Conservation (phyloP, 2,329 filamentous ascomycete species). For the Aspergillus ochraceus region DNA sequence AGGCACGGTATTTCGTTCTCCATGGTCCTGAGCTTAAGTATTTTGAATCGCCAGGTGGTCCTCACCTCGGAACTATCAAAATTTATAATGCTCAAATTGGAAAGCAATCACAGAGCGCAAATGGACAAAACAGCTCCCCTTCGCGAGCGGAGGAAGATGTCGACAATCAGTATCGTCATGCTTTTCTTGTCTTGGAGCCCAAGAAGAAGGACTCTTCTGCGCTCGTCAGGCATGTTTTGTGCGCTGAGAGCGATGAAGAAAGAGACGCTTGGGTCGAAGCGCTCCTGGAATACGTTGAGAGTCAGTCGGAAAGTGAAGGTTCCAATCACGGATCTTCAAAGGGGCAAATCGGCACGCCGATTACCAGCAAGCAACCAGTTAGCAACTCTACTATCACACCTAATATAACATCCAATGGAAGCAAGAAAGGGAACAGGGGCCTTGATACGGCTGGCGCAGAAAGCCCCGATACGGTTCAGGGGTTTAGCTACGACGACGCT, state of each 20-base stretch:
- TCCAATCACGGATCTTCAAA: slow-evolving; percentile 19
- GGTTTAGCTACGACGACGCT: slow-evolving; percentile 58
- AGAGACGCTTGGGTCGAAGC: slow-evolving; percentile 92
- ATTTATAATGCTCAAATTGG: slow-evolving; percentile 88
- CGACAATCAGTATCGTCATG: slow-evolving; percentile 94
- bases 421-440: slow-evolving; percentile 32
- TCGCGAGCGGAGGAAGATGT: slow-evolving; percentile 67
- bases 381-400: slow-evolving; percentile 22
- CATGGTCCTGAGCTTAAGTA: slow-evolving; percentile 77
- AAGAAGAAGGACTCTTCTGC: slow-evolving; percentile 93
- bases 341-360: slow-evolving; percentile 18
- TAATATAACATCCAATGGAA: slow-evolving; percentile 25
- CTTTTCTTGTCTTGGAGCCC: slow-evolving; percentile 90
- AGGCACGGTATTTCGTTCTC: slow-evolving; percentile 73
- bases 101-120: slow-evolving; percentile 72
- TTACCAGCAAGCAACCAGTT: slow-evolving; percentile 19
- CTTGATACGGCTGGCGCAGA: slow-evolving; percentile 42
- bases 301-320: slow-evolving; percentile 33
- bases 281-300: slow-evolving; percentile 82
- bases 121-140: slow-evolving; percentile 60
- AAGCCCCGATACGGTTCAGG: slow-evolving; percentile 40
- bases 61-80: slow-evolving; percentile 91
- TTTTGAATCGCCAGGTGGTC: slow-evolving; percentile 85
- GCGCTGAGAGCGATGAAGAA: slow-evolving; percentile 90
- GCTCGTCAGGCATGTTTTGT: slow-evolving; percentile 88